Evolutionary conservation across 257 asterid species (phyloP), one percentile per base, ranked within the genome.

Genomic region (Paraleonurus japonicus): DNA sequence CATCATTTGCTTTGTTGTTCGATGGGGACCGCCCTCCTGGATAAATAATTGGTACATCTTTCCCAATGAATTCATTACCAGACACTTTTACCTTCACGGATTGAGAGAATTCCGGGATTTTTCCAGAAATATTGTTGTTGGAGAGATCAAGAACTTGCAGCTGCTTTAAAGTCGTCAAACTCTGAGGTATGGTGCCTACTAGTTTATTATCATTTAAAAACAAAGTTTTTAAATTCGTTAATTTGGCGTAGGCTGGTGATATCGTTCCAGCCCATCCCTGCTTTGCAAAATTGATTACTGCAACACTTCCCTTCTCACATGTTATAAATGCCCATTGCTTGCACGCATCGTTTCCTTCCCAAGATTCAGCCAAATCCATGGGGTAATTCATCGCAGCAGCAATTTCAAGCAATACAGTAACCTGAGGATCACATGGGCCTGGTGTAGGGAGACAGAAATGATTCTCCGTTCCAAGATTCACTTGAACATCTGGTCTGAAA

Each of bases 261-360:
- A 94, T 91, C 4, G 65, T 74, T 28, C 98, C 98, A 1, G 39
- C 43, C 83, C 87, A 88, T n/a, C 79, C 81, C 65, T 81, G 92
- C 30, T 64, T 85, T 0, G 79, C 83, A 3, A 94, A 83, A 82
- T 89, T 88, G 61, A 94, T 73, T 17, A 69, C 81, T 2, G 76
- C 70, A 37, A 89, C 92, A 1, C 55, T 82, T 32, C 95, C 95
- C 54, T 72, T 74, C 35, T 81, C 87, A 47, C 97, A 94, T 0
- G 84, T 64, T 32, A 94, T 69, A 59, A 65, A 85, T 39, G 74
- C 71, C 97, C 97, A 94, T 41, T 67, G 69, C 3, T 70, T 48
- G 71, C 96, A 94, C 6, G 99, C 85, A 62, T 89, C 51, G 16
- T 91, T 89, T 67, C 96, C 97, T 8, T 64, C 73, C 99, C 99